phyloP scores from a whole-genome alignment of 2,329 filamentous ascomycete genomes.

The Trichoderma harzianum region DNA sequence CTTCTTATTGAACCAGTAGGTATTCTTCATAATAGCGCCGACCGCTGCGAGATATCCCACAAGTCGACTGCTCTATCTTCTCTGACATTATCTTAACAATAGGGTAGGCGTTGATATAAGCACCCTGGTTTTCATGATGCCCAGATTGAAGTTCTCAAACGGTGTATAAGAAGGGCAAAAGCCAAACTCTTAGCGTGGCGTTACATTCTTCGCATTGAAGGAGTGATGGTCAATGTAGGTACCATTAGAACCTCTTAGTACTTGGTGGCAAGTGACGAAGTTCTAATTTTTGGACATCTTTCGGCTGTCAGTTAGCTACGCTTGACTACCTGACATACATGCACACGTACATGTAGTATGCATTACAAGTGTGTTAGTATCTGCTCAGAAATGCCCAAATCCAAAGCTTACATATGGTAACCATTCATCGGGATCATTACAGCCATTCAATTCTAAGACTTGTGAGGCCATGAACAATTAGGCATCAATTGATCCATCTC shows the following conservation, averaged over 20 bases:
- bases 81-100: neutral
- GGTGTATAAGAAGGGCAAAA: neutral
- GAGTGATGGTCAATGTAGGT: neutral
- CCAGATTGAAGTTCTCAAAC: neutral
- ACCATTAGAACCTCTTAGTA: neutral
- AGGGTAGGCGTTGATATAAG: neutral
- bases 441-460: neutral
- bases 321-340: neutral
- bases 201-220: neutral
- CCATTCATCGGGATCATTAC: neutral
- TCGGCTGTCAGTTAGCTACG: neutral
- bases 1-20: no score
- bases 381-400: neutral
- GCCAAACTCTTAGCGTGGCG: neutral
- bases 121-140: neutral
- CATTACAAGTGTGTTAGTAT: neutral
- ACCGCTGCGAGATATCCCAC: neutral
- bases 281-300: neutral
- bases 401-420: neutral
- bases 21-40: no score
- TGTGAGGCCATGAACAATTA: neutral
- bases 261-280: neutral
- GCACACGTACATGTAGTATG: neutral
- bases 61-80: neutral
- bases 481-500: neutral